Evolutionary conservation across 75 land plant genomes (phyloP), one percentile per base, ranked within the genome.

Genomic region (Picea sitchensis): DNA sequence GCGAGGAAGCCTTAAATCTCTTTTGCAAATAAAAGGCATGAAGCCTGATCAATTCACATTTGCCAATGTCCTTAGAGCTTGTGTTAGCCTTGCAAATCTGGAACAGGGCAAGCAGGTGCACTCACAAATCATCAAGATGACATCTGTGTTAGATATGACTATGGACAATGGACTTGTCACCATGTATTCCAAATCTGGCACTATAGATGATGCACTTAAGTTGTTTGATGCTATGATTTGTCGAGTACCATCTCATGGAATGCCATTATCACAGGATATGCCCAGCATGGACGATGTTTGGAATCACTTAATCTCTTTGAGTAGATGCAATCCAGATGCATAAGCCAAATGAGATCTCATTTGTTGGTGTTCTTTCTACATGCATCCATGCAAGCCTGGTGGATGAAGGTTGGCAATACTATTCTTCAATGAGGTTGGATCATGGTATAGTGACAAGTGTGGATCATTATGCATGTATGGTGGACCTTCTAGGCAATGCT

Each of bases 171-270:
- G 79, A 6, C 77, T 83, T 21, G 47, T 83, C 20, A 80, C 76
- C 38, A 76, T 80, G 61, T 83, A 83, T 60, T 58, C 78, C 21
- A 83, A 80, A 77, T 75, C 60, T 12, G 77, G 77, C 2, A 58
- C 59, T 4, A 36, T 80, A 59, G 61, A 56, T 51, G 72, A 68
- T 68, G 32, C 72, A 68, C 44, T 15, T 0, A 31, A 14, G 20
- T 34, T 68, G 14, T 68, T 68, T 68, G 72, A 68, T 68, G 36
- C 32, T 17, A 68, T 68, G 72, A 18, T 32, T 68, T 14, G 36
- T 32, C 32, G 36, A 68, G 34, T 36, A 18, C 30, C 20, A 68
- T 68, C 72, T 32, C 72, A 34, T 68, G 72, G 72, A 68, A 68
- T 68, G 72, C 72, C 14, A 68, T 68, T 6, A 68, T 68, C 30